phyloP scores from a whole-genome alignment of 148 eudicot species.

The Persicaria maculosa region DNA sequence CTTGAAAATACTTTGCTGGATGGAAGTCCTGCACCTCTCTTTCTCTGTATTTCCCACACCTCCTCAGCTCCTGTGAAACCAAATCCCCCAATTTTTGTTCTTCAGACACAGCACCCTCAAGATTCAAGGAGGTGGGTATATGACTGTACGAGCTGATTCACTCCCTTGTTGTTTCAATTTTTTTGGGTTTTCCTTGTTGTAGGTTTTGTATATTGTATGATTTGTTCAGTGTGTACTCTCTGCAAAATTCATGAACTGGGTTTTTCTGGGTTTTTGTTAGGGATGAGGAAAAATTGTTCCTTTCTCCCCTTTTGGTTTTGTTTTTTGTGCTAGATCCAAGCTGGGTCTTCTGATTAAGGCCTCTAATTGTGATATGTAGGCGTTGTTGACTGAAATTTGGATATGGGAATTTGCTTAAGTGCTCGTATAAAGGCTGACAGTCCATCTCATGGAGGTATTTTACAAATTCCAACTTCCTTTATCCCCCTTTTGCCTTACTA shows the following conservation, averaged over 20 bases:
- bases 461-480: neutral
- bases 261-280: neutral
- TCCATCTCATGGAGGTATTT: slow-evolving; percentile 55
- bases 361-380: slow-evolving; percentile 14
- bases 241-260: neutral
- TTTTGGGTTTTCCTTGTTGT: neutral
- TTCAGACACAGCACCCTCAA: neutral
- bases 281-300: neutral
- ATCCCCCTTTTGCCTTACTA: neutral
- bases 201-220: no score
- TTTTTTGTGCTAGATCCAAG: neutral
- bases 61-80: slow-evolving; percentile 7
- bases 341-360: neutral
- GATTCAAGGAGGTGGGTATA: slow-evolving; percentile 1
- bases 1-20: slow-evolving; percentile 44
- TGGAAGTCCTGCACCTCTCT: slow-evolving; percentile 41
- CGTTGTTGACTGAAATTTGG: slow-evolving; percentile 8
- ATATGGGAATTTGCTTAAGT: slow-evolving; percentile 76
- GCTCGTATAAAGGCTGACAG: slow-evolving; percentile 70
- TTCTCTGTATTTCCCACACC: neutral
- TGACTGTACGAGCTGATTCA: neutral
- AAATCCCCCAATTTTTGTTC: neutral
- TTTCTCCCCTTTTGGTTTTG: neutral
- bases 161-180: neutral
- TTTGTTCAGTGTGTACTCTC: neutral